Conservation (phyloP, 306 rosid genomes). For the Vigna unguiculata region DNA sequence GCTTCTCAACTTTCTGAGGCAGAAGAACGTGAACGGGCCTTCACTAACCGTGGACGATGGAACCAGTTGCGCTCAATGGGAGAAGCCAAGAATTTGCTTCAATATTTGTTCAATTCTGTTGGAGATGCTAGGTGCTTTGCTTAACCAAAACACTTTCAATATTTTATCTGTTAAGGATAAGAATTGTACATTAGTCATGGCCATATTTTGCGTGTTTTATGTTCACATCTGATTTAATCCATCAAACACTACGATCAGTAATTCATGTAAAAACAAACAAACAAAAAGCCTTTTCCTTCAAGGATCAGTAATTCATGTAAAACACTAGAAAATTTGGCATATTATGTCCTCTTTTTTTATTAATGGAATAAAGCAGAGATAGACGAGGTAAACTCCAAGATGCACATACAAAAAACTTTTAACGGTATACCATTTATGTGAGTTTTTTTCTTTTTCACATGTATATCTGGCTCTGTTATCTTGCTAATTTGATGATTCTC, state of each 20-base stretch:
- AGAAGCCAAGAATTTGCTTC: slow-evolving; percentile 93
- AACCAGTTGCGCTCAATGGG: slow-evolving; percentile 97
- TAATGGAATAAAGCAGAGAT: slow-evolving; percentile 6
- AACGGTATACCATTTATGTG: background rate
- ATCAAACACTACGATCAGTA: slow-evolving; percentile 10
- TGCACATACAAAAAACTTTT: background rate
- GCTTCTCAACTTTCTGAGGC: slow-evolving; percentile 99
- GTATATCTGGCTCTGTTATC: background rate
- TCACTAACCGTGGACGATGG: slow-evolving; percentile 93
- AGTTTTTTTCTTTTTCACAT: slow-evolving; percentile 31
- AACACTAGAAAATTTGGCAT: slow-evolving; percentile 1
- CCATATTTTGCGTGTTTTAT: slow-evolving; percentile 16
- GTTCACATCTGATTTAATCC: slow-evolving; percentile 17
- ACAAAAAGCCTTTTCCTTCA: background rate
- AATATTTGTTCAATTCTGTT: slow-evolving; percentile 86
- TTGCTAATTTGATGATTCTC: slow-evolving; percentile 20
- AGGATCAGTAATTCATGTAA: slow-evolving; percentile 14
- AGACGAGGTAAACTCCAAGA: background rate
- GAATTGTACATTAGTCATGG: background rate
- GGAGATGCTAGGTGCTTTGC: slow-evolving; percentile 79
- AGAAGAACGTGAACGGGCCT: slow-evolving; percentile 93
- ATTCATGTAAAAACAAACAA: background rate
- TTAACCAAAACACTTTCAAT: slow-evolving; percentile 28
- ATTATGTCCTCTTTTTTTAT: background rate
- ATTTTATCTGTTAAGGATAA: background rate